A percentile compares a stretch with the other conserved stretches of the same genome.
phyloP scores from a whole-genome alignment of 257 asterid species.

The Voacanga thouarsii region DNA sequence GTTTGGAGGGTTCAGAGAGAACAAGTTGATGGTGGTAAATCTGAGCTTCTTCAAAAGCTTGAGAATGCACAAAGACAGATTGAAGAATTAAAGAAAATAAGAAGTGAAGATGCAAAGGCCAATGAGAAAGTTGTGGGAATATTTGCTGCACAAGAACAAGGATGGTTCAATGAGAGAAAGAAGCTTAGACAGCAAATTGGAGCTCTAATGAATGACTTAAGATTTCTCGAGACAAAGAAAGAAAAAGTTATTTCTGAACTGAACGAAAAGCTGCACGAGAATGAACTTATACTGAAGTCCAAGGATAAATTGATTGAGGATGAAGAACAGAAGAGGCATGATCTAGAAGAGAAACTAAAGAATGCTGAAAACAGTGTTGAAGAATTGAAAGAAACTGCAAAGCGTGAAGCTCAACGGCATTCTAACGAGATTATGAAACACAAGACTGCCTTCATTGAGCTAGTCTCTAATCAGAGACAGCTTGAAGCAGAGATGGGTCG shows the following conservation, averaged over 20 bases:
- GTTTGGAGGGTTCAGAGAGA: conserved; percentile 55
- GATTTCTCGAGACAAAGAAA: conserved; percentile 41
- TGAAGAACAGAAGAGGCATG: conserved; percentile 38
- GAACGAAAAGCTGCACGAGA: conserved; percentile 50
- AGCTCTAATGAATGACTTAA: conserved; percentile 56
- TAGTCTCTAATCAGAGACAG: conserved; percentile 83
- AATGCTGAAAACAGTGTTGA: conserved; percentile 38
- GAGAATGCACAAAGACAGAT: conserved; percentile 48
- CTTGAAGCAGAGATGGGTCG: conserved; percentile 91
- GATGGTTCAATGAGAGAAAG: conserved; percentile 72
- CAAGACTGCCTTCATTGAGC: conserved; percentile 76
- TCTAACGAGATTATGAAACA: conserved; percentile 55
- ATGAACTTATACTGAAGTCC: conserved; percentile 33
- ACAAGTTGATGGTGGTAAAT: conserved; percentile 24
- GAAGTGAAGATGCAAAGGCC: conserved; percentile 89
- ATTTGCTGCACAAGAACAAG: conserved; percentile 77
- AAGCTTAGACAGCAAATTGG: conserved; percentile 68
- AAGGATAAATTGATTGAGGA: conserved; percentile 56
- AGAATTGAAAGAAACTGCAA: conserved; percentile 43
- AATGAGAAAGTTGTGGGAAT: conserved; percentile 80
- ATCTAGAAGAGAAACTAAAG: conserved; percentile 51
- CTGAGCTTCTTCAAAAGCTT: conserved; percentile 45
- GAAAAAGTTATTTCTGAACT: conserved; percentile 46
- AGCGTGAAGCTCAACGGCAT: conserved; percentile 57
- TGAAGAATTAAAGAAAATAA: conserved; percentile 48